Evolutionary conservation across 129 eudicot species (phyloP).

Genomic region (Heracleum sosnowskyi): DNA sequence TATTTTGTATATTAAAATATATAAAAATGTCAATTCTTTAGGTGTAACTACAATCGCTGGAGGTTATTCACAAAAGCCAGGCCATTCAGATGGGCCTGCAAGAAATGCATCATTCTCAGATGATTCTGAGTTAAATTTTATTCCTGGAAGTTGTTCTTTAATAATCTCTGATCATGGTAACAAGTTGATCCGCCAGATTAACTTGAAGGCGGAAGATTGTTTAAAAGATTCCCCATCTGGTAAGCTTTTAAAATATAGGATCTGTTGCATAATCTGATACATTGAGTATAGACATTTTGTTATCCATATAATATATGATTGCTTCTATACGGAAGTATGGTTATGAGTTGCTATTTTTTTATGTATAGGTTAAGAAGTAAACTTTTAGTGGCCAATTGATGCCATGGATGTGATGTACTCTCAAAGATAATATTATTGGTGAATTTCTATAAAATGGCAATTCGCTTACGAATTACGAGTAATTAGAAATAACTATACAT

Average conservation of each 20-base stretch:
- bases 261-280: not conserved
- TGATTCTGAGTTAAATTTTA: conserved; percentile 56
- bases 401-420: too few relatives aligned
- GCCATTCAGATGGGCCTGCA: conserved; percentile 73
- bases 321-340: too few relatives aligned
- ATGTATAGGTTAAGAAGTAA: too few relatives aligned
- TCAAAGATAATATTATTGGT: too few relatives aligned
- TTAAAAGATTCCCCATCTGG: conserved; percentile 43
- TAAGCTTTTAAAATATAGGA: conserved; percentile 16
- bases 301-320: too few relatives aligned
- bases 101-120: conserved; percentile 77
- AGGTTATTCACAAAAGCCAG: conserved; percentile 49
- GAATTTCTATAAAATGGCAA: too few relatives aligned
- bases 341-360: too few relatives aligned
- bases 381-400: too few relatives aligned
- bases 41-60: conserved; percentile 97
- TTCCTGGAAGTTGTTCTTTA: conserved; percentile 64
- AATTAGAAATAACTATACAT: too few relatives aligned
- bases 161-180: conserved; percentile 74
- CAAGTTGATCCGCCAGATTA: conserved; percentile 70
- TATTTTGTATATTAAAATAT: too few relatives aligned
- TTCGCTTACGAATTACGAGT: too few relatives aligned
- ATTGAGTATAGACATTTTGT: too few relatives aligned
- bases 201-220: conserved; percentile 63
- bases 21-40: conserved; percentile 11